phyloP scores from a whole-genome alignment of 192 early-diverging fungal genomes.

The Jimgerdemannia lactiflua region DNA sequence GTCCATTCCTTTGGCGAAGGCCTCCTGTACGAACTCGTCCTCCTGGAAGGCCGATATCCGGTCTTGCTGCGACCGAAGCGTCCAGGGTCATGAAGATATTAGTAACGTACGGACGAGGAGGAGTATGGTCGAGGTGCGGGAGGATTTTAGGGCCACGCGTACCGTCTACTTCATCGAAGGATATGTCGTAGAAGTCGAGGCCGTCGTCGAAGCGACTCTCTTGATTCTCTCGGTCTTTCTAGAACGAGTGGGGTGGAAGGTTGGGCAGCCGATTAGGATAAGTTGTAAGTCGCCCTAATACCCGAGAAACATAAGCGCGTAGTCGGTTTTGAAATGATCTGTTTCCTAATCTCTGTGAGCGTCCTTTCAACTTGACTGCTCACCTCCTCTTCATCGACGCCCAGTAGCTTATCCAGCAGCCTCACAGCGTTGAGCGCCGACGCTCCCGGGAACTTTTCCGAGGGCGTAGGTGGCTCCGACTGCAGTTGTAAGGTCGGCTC shows the following conservation, averaged over 20 bases:
- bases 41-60: constrained; percentile 74
- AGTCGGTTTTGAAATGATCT: not conserved
- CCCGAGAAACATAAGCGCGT: too few relatives aligned
- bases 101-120: not conserved
- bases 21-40: constrained; percentile 80
- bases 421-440: not conserved
- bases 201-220: constrained; percentile 14
- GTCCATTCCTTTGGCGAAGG: constrained; percentile 81
- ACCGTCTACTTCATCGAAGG: constrained; percentile 62
- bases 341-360: not conserved
- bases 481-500: not conserved
- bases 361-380: not conserved
- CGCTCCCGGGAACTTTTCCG: not conserved
- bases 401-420: not conserved
- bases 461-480: not conserved
- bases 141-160: not conserved
- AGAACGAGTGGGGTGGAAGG: not conserved
- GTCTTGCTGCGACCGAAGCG: constrained; percentile 17
- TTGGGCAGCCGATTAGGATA: not conserved
- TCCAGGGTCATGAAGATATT: not conserved
- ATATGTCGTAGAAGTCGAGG: constrained; percentile 37
- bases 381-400: not conserved
- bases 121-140: not conserved
- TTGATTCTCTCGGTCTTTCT: not conserved
- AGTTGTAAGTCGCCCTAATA: not conserved